Evolutionary conservation across 768 basidiomycete genomes (phyloP).

Genomic region (Neoboletus magnificus): DNA sequence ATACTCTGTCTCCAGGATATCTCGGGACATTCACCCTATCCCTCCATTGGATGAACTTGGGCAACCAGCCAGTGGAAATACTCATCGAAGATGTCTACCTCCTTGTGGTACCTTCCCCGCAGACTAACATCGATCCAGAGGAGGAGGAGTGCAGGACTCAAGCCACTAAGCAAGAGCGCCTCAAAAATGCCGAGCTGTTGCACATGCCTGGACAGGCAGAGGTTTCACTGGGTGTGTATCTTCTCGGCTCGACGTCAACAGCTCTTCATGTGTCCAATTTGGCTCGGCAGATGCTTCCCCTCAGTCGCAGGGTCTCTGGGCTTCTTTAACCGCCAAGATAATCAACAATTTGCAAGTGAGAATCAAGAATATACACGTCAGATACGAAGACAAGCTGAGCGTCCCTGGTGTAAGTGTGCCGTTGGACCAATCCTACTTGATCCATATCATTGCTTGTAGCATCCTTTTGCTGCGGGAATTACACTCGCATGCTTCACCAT

Average conservation of each 20-base stretch:
- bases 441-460: conserved; percentile 42
- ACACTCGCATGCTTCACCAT: conserved; percentile 88
- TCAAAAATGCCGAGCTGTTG: conserved; percentile 84
- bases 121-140: conserved; percentile 64
- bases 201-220: conserved; percentile 62
- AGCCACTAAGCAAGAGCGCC: conserved; percentile 82
- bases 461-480: conserved; percentile 90
- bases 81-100: conserved; percentile 93
- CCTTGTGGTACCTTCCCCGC: conserved; percentile 79
- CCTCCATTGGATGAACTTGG: conserved; percentile 86
- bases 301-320: conserved; percentile 82
- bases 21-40: conserved; percentile 84
- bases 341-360: conserved; percentile 96
- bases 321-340: conserved; percentile 82
- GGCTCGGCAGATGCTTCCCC: conserved; percentile 43
- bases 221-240: conserved; percentile 41
- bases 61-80: conserved; percentile 87
- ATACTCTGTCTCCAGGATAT: conserved; percentile 51
- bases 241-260: background rate
- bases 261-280: conserved; percentile 1
- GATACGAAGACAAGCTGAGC: conserved; percentile 94
- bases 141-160: conserved; percentile 85
- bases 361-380: conserved; percentile 91
- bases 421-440: background rate
- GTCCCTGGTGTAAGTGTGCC: conserved; percentile 77